phyloP scores from a whole-genome alignment of 2,329 filamentous ascomycete species.

The Fusarium mexicanum region DNA sequence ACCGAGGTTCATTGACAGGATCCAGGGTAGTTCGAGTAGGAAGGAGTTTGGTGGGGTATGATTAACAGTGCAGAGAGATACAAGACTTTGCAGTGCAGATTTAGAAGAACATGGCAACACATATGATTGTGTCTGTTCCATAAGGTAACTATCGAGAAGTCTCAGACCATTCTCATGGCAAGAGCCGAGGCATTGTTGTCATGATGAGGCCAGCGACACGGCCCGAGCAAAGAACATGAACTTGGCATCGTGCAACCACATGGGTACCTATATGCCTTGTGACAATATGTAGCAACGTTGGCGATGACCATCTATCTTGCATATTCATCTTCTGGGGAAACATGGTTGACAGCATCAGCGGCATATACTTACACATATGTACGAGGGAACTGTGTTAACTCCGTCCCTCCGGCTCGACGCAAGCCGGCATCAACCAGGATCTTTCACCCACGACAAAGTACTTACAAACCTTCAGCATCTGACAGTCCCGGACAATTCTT shows the following conservation, averaged over 20 bases:
- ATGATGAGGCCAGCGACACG: slow-evolving; percentile 5
- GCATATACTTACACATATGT: neutral
- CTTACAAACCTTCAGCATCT: slow-evolving; percentile 3
- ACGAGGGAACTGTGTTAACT: slow-evolving; percentile 1
- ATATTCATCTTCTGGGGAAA: slow-evolving; percentile 26
- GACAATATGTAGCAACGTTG: slow-evolving; percentile 25
- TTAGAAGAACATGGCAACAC: slow-evolving; percentile 24
- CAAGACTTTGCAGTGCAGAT: slow-evolving; percentile 18
- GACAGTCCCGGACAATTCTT: slow-evolving; percentile 26
- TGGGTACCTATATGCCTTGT: neutral
- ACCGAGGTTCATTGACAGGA: slow-evolving; percentile 23
- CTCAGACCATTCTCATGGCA: neutral
- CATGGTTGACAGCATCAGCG: slow-evolving; percentile 11
- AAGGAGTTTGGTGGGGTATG: slow-evolving; percentile 16
- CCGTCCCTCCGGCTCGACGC: slow-evolving; percentile 6
- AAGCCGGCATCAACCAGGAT: slow-evolving; percentile 12
- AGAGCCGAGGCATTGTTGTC: neutral
- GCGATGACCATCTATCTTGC: slow-evolving; percentile 35
- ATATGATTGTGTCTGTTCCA: neutral
- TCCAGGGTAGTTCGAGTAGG: slow-evolving; percentile 15
- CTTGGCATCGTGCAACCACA: neutral
- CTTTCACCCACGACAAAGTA: neutral
- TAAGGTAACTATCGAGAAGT: neutral
- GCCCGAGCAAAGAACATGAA: neutral
- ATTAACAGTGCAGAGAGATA: slow-evolving; percentile 19